These are phyloP conservation scores for Myxozyma kluyveri DNA, from an alignment of 805 yeast species.

Conservation along the genomic window DNA sequence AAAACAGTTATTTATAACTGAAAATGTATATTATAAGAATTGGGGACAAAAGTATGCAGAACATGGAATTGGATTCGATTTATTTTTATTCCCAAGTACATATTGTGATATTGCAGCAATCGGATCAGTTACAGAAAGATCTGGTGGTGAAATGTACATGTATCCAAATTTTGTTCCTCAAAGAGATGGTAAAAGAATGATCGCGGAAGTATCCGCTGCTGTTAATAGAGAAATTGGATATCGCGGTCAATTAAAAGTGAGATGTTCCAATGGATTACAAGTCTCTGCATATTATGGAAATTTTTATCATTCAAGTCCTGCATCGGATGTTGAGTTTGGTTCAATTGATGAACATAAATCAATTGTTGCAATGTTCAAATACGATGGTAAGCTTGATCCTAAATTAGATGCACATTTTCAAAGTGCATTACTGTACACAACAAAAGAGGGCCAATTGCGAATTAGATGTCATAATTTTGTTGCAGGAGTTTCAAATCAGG, in stretches of 20 bases:
- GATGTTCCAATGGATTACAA: slow-evolving; percentile 85
- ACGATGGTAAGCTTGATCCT: slow-evolving; percentile 71
- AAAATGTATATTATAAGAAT: slow-evolving; percentile 58
- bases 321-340: slow-evolving; percentile 69
- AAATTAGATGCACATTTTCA: slow-evolving; percentile 85
- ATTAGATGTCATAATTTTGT: slow-evolving; percentile 83
- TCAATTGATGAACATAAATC: slow-evolving; percentile 60
- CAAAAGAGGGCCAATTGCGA: slow-evolving; percentile 68
- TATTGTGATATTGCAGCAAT: slow-evolving; percentile 71
- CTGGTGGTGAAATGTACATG: slow-evolving; percentile 68
- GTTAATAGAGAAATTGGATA: slow-evolving; percentile 60
- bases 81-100: slow-evolving; percentile 63
- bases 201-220: slow-evolving; percentile 46
- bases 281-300: slow-evolving; percentile 72
- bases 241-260: slow-evolving; percentile 76
- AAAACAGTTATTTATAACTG: slow-evolving; percentile 56
- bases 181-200: slow-evolving; percentile 66
- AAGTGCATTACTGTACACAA: slow-evolving; percentile 83
- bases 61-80: slow-evolving; percentile 68
- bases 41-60: slow-evolving; percentile 56
- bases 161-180: slow-evolving; percentile 67
- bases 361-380: slow-evolving; percentile 66
- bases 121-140: slow-evolving; percentile 58
- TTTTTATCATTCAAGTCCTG: slow-evolving; percentile 38
- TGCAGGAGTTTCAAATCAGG: slow-evolving; percentile 73